These are phyloP conservation scores for Dryas drummondii DNA, from an alignment of 306 rosid species.

Conservation along the genomic window DNA sequence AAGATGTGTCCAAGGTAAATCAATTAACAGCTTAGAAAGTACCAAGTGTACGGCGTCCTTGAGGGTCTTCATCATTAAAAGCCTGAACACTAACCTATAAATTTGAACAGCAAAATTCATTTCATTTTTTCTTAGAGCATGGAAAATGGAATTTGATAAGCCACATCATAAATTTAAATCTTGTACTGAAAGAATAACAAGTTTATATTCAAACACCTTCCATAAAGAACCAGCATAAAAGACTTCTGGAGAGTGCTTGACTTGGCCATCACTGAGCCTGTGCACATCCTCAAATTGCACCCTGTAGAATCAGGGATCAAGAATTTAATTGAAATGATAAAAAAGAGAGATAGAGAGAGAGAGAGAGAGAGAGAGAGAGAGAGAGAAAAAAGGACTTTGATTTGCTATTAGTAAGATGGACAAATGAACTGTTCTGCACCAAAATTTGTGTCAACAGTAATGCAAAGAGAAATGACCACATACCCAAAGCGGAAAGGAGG, in stretches of 20 bases:
- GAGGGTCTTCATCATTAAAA: constrained; percentile 93
- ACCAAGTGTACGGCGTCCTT: constrained; percentile 94
- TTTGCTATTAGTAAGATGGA: background rate
- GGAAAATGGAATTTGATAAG: background rate
- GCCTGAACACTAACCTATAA: constrained; percentile 94
- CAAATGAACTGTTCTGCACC: background rate
- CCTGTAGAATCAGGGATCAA: constrained; percentile 46
- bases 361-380: background rate
- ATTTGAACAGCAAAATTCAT: constrained; percentile 33
- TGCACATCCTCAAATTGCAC: constrained; percentile 97
- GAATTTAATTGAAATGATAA: constrained; percentile 3
- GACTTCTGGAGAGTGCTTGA: constrained; percentile 90
- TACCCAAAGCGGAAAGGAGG: constrained; percentile 99
- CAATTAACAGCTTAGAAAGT: constrained; percentile 30
- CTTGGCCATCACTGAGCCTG: constrained; percentile 97
- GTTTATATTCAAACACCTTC: constrained; percentile 64
- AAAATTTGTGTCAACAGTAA: constrained; percentile 12
- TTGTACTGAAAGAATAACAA: constrained; percentile 14
- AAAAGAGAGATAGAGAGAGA: background rate
- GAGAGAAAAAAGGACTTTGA: background rate
- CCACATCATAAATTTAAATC: constrained; percentile 8
- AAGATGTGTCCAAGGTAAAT: constrained; percentile 19
- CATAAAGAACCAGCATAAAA: constrained; percentile 97
- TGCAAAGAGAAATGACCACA: constrained; percentile 29
- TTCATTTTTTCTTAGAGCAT: constrained; percentile 20